A percentile compares a stretch with the other conserved stretches of the same genome.
Evolutionary conservation across 73 alveolate genomes (phyloP).

Genomic region (Uronychia binucleata): DNA sequence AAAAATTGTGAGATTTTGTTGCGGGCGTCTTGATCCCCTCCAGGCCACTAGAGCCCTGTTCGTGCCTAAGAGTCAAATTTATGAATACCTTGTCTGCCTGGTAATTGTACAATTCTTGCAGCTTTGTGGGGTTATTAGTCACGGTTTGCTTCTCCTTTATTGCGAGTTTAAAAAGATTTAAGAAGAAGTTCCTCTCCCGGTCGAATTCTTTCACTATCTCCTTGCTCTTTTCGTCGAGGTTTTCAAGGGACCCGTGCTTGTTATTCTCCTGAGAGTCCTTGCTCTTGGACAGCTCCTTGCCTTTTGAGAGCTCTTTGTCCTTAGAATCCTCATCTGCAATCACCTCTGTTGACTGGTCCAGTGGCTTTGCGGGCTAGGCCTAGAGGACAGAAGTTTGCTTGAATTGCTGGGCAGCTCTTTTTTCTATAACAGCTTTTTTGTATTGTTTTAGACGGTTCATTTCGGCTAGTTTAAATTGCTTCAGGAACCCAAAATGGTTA

Average conservation of each 20-base stretch:
- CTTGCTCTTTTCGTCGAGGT: conserved; percentile 11
- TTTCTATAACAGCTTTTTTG: neutral
- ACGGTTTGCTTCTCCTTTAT: neutral
- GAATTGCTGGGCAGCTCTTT: neutral
- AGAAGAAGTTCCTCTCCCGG: conserved; percentile 6
- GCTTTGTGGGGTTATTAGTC: conserved; percentile 24
- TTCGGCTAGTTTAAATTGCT: neutral
- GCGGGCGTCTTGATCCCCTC: conserved; percentile 20
- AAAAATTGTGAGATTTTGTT: conserved; percentile 13
- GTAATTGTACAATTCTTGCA: neutral
- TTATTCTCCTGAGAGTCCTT: neutral
- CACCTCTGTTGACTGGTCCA: conserved; percentile 3
- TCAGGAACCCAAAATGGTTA: neutral
- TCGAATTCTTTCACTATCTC: neutral
- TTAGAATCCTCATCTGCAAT: neutral
- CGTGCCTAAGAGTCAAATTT: neutral
- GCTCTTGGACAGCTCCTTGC: conserved; percentile 21
- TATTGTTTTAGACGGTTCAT: neutral
- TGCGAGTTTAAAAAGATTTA: conserved; percentile 2
- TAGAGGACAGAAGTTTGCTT: too few species aligned
- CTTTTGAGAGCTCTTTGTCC: conserved; percentile 8
- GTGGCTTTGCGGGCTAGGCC: too few species aligned
- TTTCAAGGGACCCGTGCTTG: conserved; percentile 10
- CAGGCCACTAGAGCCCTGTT: neutral
- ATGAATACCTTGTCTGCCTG: neutral